Base-by-base conservation (phyloP, 2,329 filamentous ascomycete species). In the Calonectria naviculata region DNA sequence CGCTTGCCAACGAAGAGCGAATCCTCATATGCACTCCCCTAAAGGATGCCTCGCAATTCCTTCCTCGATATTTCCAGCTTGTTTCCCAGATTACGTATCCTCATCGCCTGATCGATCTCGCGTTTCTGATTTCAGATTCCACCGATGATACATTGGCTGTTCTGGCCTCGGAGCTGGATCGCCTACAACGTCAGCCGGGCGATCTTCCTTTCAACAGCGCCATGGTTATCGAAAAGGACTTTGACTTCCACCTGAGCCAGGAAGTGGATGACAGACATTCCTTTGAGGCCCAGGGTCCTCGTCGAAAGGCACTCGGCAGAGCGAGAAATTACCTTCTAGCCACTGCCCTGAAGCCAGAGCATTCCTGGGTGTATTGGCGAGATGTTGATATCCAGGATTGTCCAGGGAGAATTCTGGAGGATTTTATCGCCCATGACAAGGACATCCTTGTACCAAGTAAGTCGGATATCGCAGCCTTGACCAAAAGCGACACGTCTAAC, bases 321-420 rank as follows among this genome's bases (percentile, higher is more conserved):
- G 97, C 97, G 31, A 91, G 97, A 77, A 99, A 99, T 83, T 99
- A 97, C 83, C 88, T 99, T 24, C 90, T 99, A 2, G 90, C 92
- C 36, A 88, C 94, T 0, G 93, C 97, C 4, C 82, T 99, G 78
- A 97, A 97, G 86, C 92, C 95, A 0, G 95, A 98, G 72, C 97
- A 99, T 82, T 96, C 95, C 10, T 99, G 97, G 97, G 95, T 98
- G 10, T 98, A 98, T 83, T 99, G 97, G 97, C 91, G 97, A 71
- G 97, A 99, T 82, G 95, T 98, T 61, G 97, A 99, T 83, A 98
- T 99, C 78, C 92, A 94, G 56, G 95, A 99, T 80, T 97, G 93
- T 81, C 95, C 96, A 2, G 89, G 90, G 74, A 92, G 90, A 80
- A 97, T 99, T 72, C 87, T 99, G 38, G 95, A 99, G 85, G 97